Evolutionary conservation across 495 filamentous ascomycete genomes (phyloP), one percentile per base, ranked within the genome.

Genomic region (Glutinoglossum americanum): DNA sequence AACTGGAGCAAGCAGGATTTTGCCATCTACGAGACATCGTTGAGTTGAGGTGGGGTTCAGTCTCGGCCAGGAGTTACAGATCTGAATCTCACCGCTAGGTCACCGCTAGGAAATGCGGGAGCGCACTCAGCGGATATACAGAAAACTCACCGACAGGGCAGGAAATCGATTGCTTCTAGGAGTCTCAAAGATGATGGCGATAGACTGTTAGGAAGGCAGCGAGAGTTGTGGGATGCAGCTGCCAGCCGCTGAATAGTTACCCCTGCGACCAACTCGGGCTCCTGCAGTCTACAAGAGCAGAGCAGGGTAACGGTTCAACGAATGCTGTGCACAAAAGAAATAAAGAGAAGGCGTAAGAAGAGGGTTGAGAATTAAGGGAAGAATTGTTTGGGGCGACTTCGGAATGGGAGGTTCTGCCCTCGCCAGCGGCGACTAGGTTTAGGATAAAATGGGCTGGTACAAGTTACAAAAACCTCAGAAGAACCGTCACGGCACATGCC

Each of bases 271-370:
- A 28, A 53, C 49, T 30, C 49, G 23, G 49, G 11, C 28, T 53
- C 26, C 30, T 25, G 49, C 49, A 53, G 28, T 30, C 49, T 30
- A 32, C 23, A 53, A 25, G 23, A 3, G 26, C n/a, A n/a, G n/a
- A n/a, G 17, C 5, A 53, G 49, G 15, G 49, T 15, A 17, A 25
- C 28, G 25, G 49, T 53, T 53, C 49, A 53, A 53, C 49, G 28
- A 53, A 53, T 28, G 49, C 49, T 30, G 21, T 53, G 49, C 49
- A 53, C 49, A 53, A 53, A 53, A 53, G 49, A 53, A 53, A 53
- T 53, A 53, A 45, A 45, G 49, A 28, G 23, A 28, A 25, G 49
- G 4, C 13, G 49, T 2, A 32, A 53, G 49, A 32, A 19, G 49
- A 30, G 49, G 23, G 19, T 27, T 27, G 23, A 32, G 49, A 53